Percentiles rank a stretch among this genome's conserved stretches.
phyloP scores from a whole-genome alignment of 2,329 filamentous ascomycete genomes.

The Grosmannia clavigera region DNA sequence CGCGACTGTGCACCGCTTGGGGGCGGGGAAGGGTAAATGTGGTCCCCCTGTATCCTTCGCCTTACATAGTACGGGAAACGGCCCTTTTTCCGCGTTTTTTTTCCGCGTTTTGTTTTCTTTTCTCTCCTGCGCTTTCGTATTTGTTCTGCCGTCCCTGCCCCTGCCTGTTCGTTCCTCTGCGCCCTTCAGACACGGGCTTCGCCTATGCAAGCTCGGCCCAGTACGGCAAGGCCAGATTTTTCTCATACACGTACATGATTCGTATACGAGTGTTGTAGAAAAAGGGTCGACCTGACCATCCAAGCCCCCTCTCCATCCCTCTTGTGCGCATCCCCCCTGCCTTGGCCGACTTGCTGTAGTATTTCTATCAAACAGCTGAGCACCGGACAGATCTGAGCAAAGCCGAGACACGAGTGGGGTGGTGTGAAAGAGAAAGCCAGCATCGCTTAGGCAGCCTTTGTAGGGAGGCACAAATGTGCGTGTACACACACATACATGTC shows the following conservation, averaged over 20 bases:
- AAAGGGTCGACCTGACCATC: not conserved
- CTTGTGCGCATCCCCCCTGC: not conserved
- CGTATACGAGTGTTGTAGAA: not conserved
- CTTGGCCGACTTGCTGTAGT: not conserved
- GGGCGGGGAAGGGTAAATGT: not conserved
- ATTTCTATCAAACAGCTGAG: not conserved
- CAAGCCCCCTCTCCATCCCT: not conserved
- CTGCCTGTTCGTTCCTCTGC: not conserved
- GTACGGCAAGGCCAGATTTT: not conserved
- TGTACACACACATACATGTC: not conserved
- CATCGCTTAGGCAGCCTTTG: not conserved
- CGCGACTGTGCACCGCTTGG: not conserved
- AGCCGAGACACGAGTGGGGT: not conserved
- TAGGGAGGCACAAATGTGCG: not conserved
- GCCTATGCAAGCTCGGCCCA: not conserved
- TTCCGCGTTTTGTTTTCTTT: not conserved
- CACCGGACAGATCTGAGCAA: not conserved
- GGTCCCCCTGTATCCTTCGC: not conserved
- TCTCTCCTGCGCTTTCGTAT: not conserved
- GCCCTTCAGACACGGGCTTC: not conserved
- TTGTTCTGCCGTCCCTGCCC: not conserved
- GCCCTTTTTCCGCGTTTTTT: not conserved
- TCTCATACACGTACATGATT: not conserved
- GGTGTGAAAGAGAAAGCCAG: not conserved
- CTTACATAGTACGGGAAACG: not conserved